Evolutionary conservation across 2,329 filamentous ascomycete species (phyloP), one percentile per base, ranked within the genome.

Genomic region (Ophiosphaerella korrae): DNA sequence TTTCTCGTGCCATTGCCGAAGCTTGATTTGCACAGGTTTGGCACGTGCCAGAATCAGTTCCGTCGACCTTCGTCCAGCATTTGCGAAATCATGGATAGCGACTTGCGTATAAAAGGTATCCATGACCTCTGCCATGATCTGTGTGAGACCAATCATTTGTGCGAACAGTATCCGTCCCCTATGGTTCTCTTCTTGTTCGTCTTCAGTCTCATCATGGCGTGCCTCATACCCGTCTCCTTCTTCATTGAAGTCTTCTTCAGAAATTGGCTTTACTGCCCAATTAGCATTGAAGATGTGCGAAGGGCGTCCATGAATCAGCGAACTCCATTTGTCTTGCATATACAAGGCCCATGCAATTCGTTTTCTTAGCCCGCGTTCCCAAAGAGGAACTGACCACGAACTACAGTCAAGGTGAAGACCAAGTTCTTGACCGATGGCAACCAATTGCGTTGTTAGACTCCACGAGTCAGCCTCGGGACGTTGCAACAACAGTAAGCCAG

Each of bases 321-420:
- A 87, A 13, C 89, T 90, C 92, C 92, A 96, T 72, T 90, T 95
- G 74, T 97, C 92, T 75, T 96, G 91, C 88, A 95, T 93, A 71
- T 94, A 96, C 43, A 96, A 75, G 2, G 90, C 92, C 92, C 92
- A 96, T 1, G 90, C 91, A 36, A 96, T 82, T 42, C 92, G 84
- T 71, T 93, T 94, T 53, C 92, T 83, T 51, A 96, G 73, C 0
- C 90, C 89, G 62, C 89, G 88, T 72, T 96, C 92, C 91, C 92
- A 96, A 0, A 82, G 81, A 24, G 92, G 90, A 46, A 96, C 93
- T 55, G 90, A 90, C 92, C 92, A 96, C 45, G 81, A 80, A 5
- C 88, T 85, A 75, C 91, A 96, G 74, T 96, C 91, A 35, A 96
- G 84, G 71, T 97, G 92, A 34, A 97, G 78, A 40, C 92, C 92